Evolutionary conservation across 2,329 filamentous ascomycete species (phyloP), one percentile per base, ranked within the genome.

Genomic region (Penicillium sp.): DNA sequence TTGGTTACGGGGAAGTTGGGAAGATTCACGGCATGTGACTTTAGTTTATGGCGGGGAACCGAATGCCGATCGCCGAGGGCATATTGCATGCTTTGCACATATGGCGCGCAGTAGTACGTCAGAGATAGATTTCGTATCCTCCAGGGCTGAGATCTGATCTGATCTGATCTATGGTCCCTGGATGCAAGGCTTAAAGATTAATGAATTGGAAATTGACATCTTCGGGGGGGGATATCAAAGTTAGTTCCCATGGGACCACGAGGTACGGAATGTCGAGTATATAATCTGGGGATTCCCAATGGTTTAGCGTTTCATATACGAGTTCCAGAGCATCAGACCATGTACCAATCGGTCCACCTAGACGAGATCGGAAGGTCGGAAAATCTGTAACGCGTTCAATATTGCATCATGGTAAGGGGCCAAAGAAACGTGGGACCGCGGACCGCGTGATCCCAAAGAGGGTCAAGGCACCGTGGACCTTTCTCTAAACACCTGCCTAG

Each of bases 31-130:
- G 58, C 66, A 68, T 68, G 66, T 68, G 66, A 68, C 59, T 54
- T 47, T 55, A 51, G 56, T 48, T 51, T 60, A 67, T 62, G 65
- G 66, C 59, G 66, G 66, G 67, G 65, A 64, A 59, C 62, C 61
- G 62, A 66, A 58, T 53, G 62, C 66, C 66, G 67, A 68, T 66
- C 62, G 60, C 64, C 66, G 64, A 64, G 63, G 37, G n/a, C 31
- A n/a, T 29, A 19, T 50, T 39, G 33, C 48, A 42, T 50, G 24
- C 35, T 46, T 39, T 33, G 39, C 42, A 19, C 35, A 10, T 39
- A 9, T 39, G 33, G 8, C 16, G 35, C 9, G n/a, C 10, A 33
- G n/a, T 39, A 39, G 35, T 39, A 39, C 35, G 35, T 39, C 35
- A 39, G 35, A 39, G 35, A 19, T 4, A 10, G 5, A 9, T 39